Conservation (phyloP, 1,284 basidiomycete species). For the Pseudozyma hubeiensis region DNA sequence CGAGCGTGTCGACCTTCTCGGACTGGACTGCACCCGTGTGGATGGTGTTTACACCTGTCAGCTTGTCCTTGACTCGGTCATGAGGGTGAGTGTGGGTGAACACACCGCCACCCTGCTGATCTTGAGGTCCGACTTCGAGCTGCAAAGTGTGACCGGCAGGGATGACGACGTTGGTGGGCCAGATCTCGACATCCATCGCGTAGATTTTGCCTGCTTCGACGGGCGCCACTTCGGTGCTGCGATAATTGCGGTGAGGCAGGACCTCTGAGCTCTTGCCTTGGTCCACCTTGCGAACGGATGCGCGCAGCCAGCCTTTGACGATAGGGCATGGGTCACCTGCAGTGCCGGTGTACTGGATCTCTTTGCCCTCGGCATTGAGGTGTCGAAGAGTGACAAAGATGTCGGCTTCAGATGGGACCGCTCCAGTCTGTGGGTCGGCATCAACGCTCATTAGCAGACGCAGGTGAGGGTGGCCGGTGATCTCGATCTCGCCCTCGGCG, state of each 20-base stretch:
- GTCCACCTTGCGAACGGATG: slow-evolving; percentile 63
- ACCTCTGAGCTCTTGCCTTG: slow-evolving; percentile 38
- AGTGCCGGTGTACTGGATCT: slow-evolving; percentile 67
- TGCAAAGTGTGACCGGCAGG: slow-evolving; percentile 55
- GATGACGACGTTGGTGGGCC: slow-evolving; percentile 68
- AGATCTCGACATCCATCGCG: slow-evolving; percentile 63
- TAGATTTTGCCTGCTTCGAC: slow-evolving; percentile 55
- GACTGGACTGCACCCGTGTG: slow-evolving; percentile 7
- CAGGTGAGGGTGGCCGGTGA: slow-evolving; percentile 65
- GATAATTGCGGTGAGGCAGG: slow-evolving; percentile 64
- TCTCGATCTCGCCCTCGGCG: slow-evolving; percentile 48
- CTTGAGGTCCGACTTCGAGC: slow-evolving; percentile 57
- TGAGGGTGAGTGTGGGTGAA: slow-evolving; percentile 24
- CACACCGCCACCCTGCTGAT: slow-evolving; percentile 31
- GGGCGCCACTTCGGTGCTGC: slow-evolving; percentile 52
- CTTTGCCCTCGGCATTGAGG: slow-evolving; percentile 62
- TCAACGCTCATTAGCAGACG: slow-evolving; percentile 52
- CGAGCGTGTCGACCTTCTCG: slow-evolving; percentile 7
- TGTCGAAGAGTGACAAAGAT: slow-evolving; percentile 67
- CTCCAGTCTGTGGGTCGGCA: slow-evolving; percentile 19
- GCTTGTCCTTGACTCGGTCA: slow-evolving; percentile 13
- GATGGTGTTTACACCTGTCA: slow-evolving; percentile 20
- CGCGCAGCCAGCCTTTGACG: slow-evolving; percentile 67
- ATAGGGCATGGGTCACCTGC: slow-evolving; percentile 67
- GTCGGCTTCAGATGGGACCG: slow-evolving; percentile 65